Conservation (phyloP, 805 yeast genomes). For the Zygosaccharomyces bisporus region DNA sequence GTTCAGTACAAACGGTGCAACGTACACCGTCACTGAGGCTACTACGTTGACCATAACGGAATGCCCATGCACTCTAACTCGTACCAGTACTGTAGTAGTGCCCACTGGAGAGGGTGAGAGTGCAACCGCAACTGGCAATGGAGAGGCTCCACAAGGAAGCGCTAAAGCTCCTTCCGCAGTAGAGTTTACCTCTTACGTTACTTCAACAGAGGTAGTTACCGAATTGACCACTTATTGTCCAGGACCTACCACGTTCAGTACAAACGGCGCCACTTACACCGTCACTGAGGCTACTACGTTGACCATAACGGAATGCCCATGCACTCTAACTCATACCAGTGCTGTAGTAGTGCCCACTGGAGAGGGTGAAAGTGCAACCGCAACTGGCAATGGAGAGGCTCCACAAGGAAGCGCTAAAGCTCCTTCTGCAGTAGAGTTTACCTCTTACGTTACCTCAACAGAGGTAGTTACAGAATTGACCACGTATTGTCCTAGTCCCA, state of each 20-base stretch:
- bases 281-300: slow-evolving; percentile 76
- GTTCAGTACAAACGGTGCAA: slow-evolving; percentile 57
- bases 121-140: background rate
- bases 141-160: background rate
- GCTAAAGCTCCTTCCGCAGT: background rate
- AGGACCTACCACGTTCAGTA: slow-evolving; percentile 57
- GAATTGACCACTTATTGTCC: slow-evolving; percentile 76
- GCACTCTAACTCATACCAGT: slow-evolving; percentile 47
- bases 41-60: slow-evolving; percentile 83
- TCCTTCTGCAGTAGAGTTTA: slow-evolving; percentile 22
- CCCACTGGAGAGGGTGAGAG: background rate
- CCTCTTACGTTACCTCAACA: slow-evolving; percentile 11
- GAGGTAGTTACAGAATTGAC: slow-evolving; percentile 38
- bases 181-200: slow-evolving; percentile 13
- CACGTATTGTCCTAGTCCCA: slow-evolving; percentile 79
- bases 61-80: slow-evolving; percentile 71
- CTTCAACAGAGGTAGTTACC: slow-evolving; percentile 42
- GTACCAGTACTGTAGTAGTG: background rate
- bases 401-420: background rate
- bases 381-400: too few relatives aligned
- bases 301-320: slow-evolving; percentile 82
- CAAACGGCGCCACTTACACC: slow-evolving; percentile 66
- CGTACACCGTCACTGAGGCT: slow-evolving; percentile 71
- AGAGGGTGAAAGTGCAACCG: too few relatives aligned
- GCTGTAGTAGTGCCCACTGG: background rate